Evolutionary conservation across 2,329 filamentous ascomycete species (phyloP), one percentile per base, ranked within the genome.

Genomic region (Claviceps sp.): DNA sequence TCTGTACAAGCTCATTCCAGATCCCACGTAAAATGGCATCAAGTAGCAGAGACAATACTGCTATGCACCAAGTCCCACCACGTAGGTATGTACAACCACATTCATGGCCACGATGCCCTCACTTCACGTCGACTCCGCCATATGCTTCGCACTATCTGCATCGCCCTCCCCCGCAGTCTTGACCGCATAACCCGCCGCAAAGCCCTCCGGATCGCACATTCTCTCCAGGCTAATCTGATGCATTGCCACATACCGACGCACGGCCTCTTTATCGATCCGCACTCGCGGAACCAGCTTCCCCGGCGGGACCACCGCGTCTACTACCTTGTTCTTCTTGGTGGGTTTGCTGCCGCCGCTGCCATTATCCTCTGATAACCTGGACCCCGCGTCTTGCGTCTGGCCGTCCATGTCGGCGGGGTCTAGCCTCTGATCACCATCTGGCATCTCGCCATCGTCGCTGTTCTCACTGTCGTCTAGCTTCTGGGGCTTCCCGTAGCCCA

Each of bases 171-270:
- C 63, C 4, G 63, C 65, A 30, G 60, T 55, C 60, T 72, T 76
- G 48, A 76, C 67, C 13, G 79, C 79, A 65, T 85, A 86, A 50
- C 80, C 77, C 55, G 84, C 79, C 6, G 84, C 67, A 58, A 95
- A 95, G 1, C 86, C 88, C 1, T 82, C 76, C 5, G 83, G 77
- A 65, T 87, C 84, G 50, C 93, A 86, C 1, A 82, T 76, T 60
- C 76, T 77, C 50, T 79, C 76, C 49, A 91, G 63, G 50, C 75
- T 76, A 52, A 90, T 78, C 45, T 72, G 70, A 60, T 88, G 76
- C 52, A 67, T 70, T 47, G 75, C 71, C 11, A 84, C 79, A 81
- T 87, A 95, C 42, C 74, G 75, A 59, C 81, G 73, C 5, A 94
- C 70, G 3, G 70, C 73, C 37, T 72, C 68, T 63, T 76, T 78